Conservation (phyloP, 306 rosid genomes). For the Abrus precatorius region DNA sequence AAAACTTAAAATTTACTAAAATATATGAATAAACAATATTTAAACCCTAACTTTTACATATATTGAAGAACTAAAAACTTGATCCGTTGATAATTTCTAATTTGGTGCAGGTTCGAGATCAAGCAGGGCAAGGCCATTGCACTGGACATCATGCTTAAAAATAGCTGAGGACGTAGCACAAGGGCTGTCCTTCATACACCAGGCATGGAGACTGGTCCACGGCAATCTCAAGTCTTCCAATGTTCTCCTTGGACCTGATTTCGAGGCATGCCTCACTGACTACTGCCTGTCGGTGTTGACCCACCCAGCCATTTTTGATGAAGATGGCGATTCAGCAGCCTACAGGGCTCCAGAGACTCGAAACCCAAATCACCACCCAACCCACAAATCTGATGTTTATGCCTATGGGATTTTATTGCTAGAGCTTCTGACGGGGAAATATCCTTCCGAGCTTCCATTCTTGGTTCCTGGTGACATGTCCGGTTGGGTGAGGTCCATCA, state of each 20-base stretch:
- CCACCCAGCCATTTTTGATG: constrained; percentile 45
- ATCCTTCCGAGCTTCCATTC: constrained; percentile 67
- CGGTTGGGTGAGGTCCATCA: constrained; percentile 70
- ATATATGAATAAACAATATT: too few species aligned
- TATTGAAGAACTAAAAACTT: not conserved
- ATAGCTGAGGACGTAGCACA: constrained; percentile 96
- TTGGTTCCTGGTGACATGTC: constrained; percentile 65
- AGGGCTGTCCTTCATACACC: constrained; percentile 93
- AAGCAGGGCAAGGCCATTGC: constrained; percentile 84
- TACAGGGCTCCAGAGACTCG: constrained; percentile 83
- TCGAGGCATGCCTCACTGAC: constrained; percentile 85
- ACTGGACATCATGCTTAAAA: constrained; percentile 95
- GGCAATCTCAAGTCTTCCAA: constrained; percentile 92
- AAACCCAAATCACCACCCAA: constrained; percentile 54
- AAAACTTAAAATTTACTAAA: too few species aligned
- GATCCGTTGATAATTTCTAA: constrained; percentile 21
- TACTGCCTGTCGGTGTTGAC: constrained; percentile 77
- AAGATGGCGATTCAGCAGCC: constrained; percentile 57
- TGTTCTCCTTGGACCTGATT: constrained; percentile 86
- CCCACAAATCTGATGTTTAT: constrained; percentile 75
- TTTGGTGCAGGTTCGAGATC: constrained; percentile 75
- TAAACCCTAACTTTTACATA: not conserved
- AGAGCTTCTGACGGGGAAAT: constrained; percentile 83
- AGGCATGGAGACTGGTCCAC: constrained; percentile 94
- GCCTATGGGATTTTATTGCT: constrained; percentile 78